These are phyloP conservation scores for Xenoacremonium recifei DNA, from an alignment of 2,329 filamentous ascomycete genomes.

Conservation along the genomic window DNA sequence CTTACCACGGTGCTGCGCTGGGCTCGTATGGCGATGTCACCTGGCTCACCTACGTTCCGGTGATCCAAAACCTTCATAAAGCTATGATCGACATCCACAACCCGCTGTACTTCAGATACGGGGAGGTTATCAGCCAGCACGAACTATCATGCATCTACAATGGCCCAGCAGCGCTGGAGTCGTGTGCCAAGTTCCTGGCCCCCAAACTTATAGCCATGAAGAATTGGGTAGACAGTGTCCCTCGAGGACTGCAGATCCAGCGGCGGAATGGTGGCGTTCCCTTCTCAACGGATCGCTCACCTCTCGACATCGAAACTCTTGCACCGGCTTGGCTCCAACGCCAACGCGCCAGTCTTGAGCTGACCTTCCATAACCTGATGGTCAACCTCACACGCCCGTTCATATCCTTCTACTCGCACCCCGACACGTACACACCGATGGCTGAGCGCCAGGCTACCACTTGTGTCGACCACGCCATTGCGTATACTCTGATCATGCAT, in stretches of 20 bases:
- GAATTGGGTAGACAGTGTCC: constrained; percentile 29
- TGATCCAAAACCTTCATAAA: constrained; percentile 12
- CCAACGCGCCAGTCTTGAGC: constrained; percentile 38
- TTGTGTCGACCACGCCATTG: constrained; percentile 22
- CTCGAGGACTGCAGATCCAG: constrained; percentile 32
- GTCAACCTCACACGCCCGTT: constrained; percentile 39
- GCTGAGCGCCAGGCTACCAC: constrained; percentile 15
- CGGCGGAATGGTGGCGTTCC: constrained; percentile 28
- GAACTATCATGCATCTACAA: neutral
- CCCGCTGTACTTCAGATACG: constrained; percentile 22
- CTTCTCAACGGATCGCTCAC: constrained; percentile 33
- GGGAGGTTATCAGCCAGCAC: constrained; percentile 3
- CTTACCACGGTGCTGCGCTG: neutral
- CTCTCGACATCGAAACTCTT: constrained; percentile 23
- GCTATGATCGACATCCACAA: constrained; percentile 24
- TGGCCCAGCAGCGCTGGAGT: neutral
- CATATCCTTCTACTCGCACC: constrained; percentile 35
- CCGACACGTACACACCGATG: constrained; percentile 9
- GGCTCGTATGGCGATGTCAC: constrained; percentile 15
- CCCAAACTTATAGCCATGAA: constrained; percentile 30
- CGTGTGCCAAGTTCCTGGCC: constrained; percentile 9
- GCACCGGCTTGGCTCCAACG: constrained; percentile 40
- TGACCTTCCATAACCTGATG: constrained; percentile 38
- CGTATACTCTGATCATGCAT: constrained; percentile 21
- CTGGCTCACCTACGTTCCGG: constrained; percentile 20